Base-by-base conservation (phyloP, 176 grass and related monocot genomes). In the Juncus effusus region DNA sequence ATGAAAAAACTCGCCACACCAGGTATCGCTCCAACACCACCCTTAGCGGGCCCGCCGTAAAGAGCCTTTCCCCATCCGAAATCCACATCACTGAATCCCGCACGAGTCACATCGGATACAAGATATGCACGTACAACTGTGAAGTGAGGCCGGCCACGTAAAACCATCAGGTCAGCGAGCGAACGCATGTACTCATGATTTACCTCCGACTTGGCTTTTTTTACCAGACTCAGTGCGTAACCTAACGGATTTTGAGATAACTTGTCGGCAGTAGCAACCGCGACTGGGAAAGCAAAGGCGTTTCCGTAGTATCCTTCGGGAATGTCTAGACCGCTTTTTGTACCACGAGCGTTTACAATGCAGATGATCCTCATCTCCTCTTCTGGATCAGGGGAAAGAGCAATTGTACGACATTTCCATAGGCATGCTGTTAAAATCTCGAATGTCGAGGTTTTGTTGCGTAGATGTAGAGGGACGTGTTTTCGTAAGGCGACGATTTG, bases 341-440 rank as follows among this genome's bases (percentile, higher is more conserved):
- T 60, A 50, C 92, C 81, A 7, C 91, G 79, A 13, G 80, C 82
- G 72, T 75, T 88, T 1, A 86, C 92, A 42, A 86, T 69, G 77
- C 80, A 88, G 63, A 91, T 81, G 7, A 96, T 81, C 7, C 87
- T 79, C 79, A 96, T 84, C 74, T 80, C 93, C 80, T 97, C 85
- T 36, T 89, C 85, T 4, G 75, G 77, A 47, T 82, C 82, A 0
- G 85, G 67, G 4, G 79, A 68, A n/a, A 92, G 79, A 1, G 92
- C 92, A 6, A 38, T 60, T 0, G 93, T 96, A 60, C 93, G 85
- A 63, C 87, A 89, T 72, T 66, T 77, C 88, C 93, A 91, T 2
- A 91, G 77, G 51, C 80, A 83, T 0, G 87, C 93, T 0, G 85
- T 86, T 44, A 96, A 77, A 54, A 96, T 54, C 62, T 96, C 93